Evolutionary conservation across 1,139 yeast species (phyloP).

Genomic region (Candida pseudoviswanathii): DNA sequence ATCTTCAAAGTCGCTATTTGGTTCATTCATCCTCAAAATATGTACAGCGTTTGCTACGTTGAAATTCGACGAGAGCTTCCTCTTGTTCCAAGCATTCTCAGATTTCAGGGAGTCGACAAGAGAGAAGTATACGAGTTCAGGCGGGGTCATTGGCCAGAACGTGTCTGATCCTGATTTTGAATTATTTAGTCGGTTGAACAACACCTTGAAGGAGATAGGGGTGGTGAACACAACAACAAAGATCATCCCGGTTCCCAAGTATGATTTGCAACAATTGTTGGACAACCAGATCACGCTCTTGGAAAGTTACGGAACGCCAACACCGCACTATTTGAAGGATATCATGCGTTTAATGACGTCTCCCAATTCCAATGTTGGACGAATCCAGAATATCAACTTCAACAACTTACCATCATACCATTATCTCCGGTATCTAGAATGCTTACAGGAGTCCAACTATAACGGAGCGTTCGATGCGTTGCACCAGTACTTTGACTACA

Average conservation of each 20-base stretch:
- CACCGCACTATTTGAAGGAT: constrained; percentile 47
- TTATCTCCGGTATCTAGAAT: constrained; percentile 66
- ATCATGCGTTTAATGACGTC: constrained; percentile 50
- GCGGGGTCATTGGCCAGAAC: constrained; percentile 19
- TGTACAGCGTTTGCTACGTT: constrained; percentile 53
- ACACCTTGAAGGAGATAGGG: constrained; percentile 26
- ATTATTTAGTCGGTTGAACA: constrained; percentile 21
- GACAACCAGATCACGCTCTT: constrained; percentile 59
- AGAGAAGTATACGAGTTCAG: constrained; percentile 20
- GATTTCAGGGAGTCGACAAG: constrained; percentile 48
- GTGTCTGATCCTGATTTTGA: constrained; percentile 19
- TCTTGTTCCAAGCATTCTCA: constrained; percentile 56
- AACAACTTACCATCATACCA: constrained; percentile 60
- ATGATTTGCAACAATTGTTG: constrained; percentile 54
- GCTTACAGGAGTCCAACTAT: constrained; percentile 63
- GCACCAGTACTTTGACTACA: constrained; percentile 85
- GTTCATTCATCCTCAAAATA: constrained; percentile 38
- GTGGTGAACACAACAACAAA: constrained; percentile 16
- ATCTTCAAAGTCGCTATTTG: constrained; percentile 40
- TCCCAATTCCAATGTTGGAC: constrained; percentile 40
- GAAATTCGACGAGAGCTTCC: constrained; percentile 58
- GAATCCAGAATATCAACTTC: constrained; percentile 49
- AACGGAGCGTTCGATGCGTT: constrained; percentile 72
- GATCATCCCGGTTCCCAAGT: constrained; percentile 47
- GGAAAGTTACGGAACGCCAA: constrained; percentile 55